Base-by-base conservation (phyloP, 2,329 filamentous ascomycete species). In the Ophiostoma himal-ulmi region DNA sequence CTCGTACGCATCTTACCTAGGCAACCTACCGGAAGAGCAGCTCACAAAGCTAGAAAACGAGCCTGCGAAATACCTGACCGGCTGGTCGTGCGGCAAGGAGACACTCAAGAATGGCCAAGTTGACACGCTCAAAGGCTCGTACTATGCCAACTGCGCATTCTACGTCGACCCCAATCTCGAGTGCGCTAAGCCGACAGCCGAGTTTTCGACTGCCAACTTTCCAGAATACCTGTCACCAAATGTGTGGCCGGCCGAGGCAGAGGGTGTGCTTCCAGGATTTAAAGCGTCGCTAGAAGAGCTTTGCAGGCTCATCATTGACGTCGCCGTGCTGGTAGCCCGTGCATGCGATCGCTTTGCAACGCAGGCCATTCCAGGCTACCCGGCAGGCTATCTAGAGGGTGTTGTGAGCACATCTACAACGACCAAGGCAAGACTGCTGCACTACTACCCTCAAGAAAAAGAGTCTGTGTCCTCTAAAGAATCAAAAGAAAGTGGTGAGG, bases 161-260 rank as follows among this genome's bases (percentile, higher is more conserved):
- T 91, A 92, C 77, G 85, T 92, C 72, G 85, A 91, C 75, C 82
- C 86, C 0, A 77, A 79, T 1, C 83, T 91, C 7, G 84, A 88
- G 69, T 88, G 86, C 73, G 89, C 89, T 22, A 80, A 80, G 52
- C 90, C 91, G 0, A 88, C 86, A 1, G 75, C 80, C 20, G 82
- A 83, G 66, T 88, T 89, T 79, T 84, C 84, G 41, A 75, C 83
- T 0, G 83, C 83, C 10, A 86, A 89, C 71, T 92, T 97, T 76
- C 89, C 93, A 2, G 94, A 97, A 79, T 97, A 98, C 79, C 91
- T 95, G 0, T 89, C 91, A 5, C 89, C 92, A 0, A 98, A 97
- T 78, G 85, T 97, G 71, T 99, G 95, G 95, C 95, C 94, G 0
- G 79, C 82, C 0, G 84, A 89, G 67, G 79, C 82, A 3, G 84